Base-by-base conservation (phyloP, 306 rosid species). In the Cercis canadensis region DNA sequence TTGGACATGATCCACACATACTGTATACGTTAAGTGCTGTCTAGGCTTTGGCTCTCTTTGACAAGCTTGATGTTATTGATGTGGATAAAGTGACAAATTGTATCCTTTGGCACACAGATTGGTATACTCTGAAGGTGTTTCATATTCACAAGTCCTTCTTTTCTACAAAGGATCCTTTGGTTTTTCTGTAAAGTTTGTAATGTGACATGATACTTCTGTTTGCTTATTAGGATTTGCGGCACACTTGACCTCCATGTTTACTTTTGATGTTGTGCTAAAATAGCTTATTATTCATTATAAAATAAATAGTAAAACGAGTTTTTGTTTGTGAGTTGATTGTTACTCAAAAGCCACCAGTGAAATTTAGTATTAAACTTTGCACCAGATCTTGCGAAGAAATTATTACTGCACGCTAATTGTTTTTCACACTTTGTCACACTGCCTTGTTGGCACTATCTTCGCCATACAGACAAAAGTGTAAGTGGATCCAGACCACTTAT, bases 21-120 rank as follows among this genome's bases (percentile, higher is more conserved):
- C 73, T 84, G 51, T 87, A 91, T 80, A 91, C 98, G 14, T 85
- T 90, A n/a, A 90, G 98, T 56, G 94, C 90, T 5, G 88, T 93
- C 55, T 96, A 92, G 83, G 88, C 85, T 82, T 86, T 93, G 80
- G 90, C 88, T 53, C 88, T 87, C 55, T 88, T 87, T 76, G 80
- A 88, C 82, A 88, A 87, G 81, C 67, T 90, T 59, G 78, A 79
- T 63, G 75, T 78, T 81, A 55, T 90, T 62, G 89, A 90, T 60
- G 78, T 70, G 5, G 94, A 90, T 33, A 85, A 74, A 77, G 92
- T 93, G 65, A 82, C 97, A 74, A 78, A 57, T 72, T 93, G 98
- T 93, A 90, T 93, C 98, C 97, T 81, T 78, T 80, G 40, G 67
- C 74, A 57, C 60, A 3, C 57, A 24, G 18, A 32, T 57, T 77